Evolutionary conservation across 257 asterid species (phyloP).

Genomic region (Anisodus tanguticus): DNA sequence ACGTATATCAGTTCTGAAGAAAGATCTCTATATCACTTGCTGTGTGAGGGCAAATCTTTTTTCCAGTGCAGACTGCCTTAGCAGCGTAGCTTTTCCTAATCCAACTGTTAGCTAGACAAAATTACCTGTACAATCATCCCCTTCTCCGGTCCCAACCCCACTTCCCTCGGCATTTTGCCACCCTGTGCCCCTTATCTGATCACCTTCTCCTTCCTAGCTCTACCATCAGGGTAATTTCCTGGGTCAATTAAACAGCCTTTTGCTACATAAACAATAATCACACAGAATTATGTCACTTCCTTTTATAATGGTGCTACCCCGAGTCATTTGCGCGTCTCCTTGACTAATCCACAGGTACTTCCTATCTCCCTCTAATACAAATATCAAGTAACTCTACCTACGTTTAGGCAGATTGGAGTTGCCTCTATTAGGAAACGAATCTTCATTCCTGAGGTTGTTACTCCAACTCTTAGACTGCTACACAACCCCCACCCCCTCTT

Average conservation of each 20-base stretch:
- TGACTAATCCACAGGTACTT: conserved; percentile 4
- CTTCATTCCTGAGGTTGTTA: background rate
- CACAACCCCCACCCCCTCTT: background rate
- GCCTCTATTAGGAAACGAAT: background rate
- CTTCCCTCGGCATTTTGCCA: conserved; percentile 5
- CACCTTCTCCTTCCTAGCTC: conserved; percentile 9
- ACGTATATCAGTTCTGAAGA: background rate
- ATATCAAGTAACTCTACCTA: background rate
- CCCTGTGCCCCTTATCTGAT: background rate
- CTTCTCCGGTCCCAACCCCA: background rate
- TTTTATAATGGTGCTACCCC: background rate
- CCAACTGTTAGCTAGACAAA: conserved; percentile 16
- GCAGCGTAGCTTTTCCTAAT: background rate
- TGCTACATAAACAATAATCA: background rate
- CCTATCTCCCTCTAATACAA: background rate
- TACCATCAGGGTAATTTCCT: background rate
- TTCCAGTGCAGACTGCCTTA: background rate
- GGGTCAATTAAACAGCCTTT: background rate
- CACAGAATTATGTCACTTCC: background rate
- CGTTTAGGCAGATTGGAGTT: background rate
- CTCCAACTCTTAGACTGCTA: background rate
- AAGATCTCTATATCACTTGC: conserved; percentile 1
- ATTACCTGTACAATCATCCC: background rate
- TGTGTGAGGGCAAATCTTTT: conserved; percentile 1
- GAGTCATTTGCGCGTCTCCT: background rate